phyloP scores from a whole-genome alignment of 257 asterid species.

The Galeopsis tetrahit region DNA sequence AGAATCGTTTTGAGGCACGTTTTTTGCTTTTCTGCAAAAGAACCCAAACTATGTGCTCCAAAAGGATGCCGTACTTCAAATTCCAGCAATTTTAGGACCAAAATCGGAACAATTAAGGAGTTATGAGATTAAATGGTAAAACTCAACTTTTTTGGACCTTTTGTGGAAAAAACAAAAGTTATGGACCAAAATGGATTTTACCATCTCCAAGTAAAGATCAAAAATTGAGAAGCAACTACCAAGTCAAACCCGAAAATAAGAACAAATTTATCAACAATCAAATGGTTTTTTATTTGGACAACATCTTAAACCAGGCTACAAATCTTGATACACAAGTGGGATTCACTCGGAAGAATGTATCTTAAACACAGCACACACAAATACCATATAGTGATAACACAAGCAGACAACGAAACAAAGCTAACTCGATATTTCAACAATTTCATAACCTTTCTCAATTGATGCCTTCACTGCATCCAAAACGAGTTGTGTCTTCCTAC shows the following conservation, averaged over 20 bases:
- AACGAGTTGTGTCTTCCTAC: conserved; percentile 79
- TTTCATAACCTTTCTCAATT: conserved; percentile 58
- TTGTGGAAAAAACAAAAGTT: too few species aligned
- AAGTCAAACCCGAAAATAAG: neutral
- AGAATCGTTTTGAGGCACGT: too few species aligned
- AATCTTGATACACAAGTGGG: neutral
- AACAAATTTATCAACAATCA: conserved; percentile 18
- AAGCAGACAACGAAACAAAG: neutral
- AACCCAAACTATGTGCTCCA: too few species aligned
- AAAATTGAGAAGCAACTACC: neutral
- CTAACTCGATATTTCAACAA: conserved; percentile 47
- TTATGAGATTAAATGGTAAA: too few species aligned
- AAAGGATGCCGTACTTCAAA: too few species aligned
- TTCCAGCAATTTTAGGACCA: too few species aligned
- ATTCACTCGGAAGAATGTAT: neutral
- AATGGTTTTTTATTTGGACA: conserved; percentile 17
- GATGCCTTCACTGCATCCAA: conserved; percentile 77
- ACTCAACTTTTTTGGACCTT: too few species aligned
- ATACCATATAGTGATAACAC: neutral
- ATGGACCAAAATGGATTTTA: too few species aligned
- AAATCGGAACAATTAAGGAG: too few species aligned
- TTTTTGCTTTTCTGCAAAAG: too few species aligned
- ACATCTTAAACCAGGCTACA: conserved; percentile 5
- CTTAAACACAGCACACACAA: neutral
- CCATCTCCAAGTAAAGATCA: neutral